Percentiles rank a stretch among this genome's conserved stretches.
phyloP scores from a whole-genome alignment of 2,329 filamentous ascomycete species.

The Arachnopeziza araneosa region DNA sequence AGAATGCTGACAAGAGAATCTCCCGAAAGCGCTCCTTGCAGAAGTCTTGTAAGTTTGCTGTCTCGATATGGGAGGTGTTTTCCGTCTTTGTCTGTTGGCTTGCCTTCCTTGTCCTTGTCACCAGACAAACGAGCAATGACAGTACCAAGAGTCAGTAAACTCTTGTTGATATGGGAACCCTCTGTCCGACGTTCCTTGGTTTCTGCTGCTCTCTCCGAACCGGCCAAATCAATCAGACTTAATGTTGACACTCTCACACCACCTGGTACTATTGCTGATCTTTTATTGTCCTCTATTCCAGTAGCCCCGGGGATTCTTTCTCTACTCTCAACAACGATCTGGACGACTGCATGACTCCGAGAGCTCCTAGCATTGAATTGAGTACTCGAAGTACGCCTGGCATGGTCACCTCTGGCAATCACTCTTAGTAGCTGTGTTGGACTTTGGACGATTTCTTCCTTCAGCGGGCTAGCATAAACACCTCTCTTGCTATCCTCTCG shows the following conservation, averaged over 20 bases:
- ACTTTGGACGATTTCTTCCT: constrained; percentile 98
- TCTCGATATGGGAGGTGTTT: constrained; percentile 96
- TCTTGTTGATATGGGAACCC: constrained; percentile 98
- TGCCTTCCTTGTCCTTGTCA: constrained; percentile 75
- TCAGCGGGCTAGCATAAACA: constrained; percentile 91
- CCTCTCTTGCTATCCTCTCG: constrained; percentile 94
- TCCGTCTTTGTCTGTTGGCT: constrained; percentile 69
- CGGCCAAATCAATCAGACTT: constrained; percentile 92
- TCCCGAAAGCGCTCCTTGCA: constrained; percentile 89
- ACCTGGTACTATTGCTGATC: constrained; percentile 68
- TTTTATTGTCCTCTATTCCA: constrained; percentile 52
- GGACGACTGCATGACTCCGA: constrained; percentile 94
- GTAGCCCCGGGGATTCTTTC: constrained; percentile 62
- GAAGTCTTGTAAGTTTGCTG: constrained; percentile 88
- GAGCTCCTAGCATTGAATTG: constrained; percentile 97
- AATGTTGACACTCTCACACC: constrained; percentile 93
- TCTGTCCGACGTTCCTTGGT: constrained; percentile 90
- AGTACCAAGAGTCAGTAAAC: constrained; percentile 86
- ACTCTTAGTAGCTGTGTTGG: constrained; percentile 92
- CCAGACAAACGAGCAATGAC: constrained; percentile 92
- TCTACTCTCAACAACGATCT: constrained; percentile 96
- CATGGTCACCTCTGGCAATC: constrained; percentile 89
- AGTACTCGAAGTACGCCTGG: constrained; percentile 84
- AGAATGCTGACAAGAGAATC: constrained; percentile 95
- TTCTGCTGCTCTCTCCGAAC: constrained; percentile 92